phyloP scores from a whole-genome alignment of 306 rosid genomes.

The Carpinus fangiana region DNA sequence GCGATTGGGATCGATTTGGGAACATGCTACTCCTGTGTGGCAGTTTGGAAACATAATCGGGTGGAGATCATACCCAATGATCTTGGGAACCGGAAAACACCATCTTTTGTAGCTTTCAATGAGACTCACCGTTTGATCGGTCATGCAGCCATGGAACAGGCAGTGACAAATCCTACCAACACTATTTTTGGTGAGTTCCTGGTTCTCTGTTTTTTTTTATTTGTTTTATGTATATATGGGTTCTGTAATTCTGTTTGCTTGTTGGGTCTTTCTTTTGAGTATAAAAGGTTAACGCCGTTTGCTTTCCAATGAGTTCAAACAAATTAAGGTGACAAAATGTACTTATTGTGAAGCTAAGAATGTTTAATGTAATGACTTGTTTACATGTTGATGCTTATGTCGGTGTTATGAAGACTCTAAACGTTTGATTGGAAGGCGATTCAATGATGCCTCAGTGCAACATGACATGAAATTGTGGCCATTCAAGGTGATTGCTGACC shows the following conservation, averaged over 20 bases:
- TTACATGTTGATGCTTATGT: not conserved
- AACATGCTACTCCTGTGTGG: slow-evolving; percentile 48
- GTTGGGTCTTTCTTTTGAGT: too few species aligned
- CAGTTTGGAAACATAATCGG: slow-evolving; percentile 52
- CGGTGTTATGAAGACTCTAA: slow-evolving; percentile 32
- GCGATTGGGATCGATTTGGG: slow-evolving; percentile 58
- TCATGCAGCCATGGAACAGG: slow-evolving; percentile 49
- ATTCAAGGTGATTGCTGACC: slow-evolving; percentile 38
- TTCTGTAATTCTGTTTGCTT: too few species aligned
- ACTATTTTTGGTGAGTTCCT: slow-evolving; percentile 46
- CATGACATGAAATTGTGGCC: slow-evolving; percentile 42
- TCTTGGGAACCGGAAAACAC: slow-evolving; percentile 52
- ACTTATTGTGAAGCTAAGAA: not conserved
- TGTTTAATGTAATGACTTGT: not conserved
- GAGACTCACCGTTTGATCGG: slow-evolving; percentile 50
- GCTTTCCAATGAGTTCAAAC: too few species aligned
- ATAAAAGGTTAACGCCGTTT: too few species aligned
- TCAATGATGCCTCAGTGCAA: slow-evolving; percentile 34
- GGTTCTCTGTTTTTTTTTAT: not conserved
- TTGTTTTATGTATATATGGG: too few species aligned
- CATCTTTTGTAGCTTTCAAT: slow-evolving; percentile 54
- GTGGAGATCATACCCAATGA: slow-evolving; percentile 58
- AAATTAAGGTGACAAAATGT: not conserved
- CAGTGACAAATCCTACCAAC: slow-evolving; percentile 49
- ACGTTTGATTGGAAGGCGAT: slow-evolving; percentile 45